Evolutionary conservation across 2,329 filamentous ascomycete species (phyloP).

Genomic region (Aspergillus arachidicola): DNA sequence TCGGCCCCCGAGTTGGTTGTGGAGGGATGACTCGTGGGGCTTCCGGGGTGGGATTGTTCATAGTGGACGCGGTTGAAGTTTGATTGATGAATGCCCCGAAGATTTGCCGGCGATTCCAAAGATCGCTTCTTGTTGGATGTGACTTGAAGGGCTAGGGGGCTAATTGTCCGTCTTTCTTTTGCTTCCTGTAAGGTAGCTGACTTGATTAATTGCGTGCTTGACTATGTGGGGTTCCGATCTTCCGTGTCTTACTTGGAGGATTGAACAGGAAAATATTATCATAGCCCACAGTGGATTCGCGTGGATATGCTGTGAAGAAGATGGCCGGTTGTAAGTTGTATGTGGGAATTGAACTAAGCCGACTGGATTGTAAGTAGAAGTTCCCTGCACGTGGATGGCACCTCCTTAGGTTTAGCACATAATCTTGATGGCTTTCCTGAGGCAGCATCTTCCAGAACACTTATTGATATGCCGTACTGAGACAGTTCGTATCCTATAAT

Average conservation of each 20-base stretch:
- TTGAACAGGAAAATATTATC: no score
- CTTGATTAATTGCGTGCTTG: background rate
- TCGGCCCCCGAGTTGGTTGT: background rate
- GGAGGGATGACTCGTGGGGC: background rate
- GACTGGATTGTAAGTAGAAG: background rate
- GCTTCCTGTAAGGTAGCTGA: background rate
- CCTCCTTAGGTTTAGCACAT: background rate
- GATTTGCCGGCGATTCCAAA: slow-evolving; percentile 6
- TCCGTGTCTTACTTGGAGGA: no score
- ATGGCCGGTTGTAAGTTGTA: background rate
- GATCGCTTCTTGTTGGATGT: background rate
- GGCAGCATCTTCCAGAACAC: no score
- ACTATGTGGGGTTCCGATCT: background rate
- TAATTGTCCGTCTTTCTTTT: background rate
- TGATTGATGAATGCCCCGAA: slow-evolving; percentile 6
- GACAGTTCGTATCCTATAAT: no score
- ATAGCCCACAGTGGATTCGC: background rate
- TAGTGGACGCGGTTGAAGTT: background rate
- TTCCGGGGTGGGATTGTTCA: background rate
- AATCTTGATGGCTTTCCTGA: background rate
- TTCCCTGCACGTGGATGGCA: slow-evolving; percentile 5
- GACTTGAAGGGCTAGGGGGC: background rate
- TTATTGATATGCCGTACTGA: background rate
- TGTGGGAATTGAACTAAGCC: no score
- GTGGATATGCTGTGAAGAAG: background rate